Evolutionary conservation across 2,329 filamentous ascomycete species (phyloP).

Genomic region (Chrysosporium queenslandicum): DNA sequence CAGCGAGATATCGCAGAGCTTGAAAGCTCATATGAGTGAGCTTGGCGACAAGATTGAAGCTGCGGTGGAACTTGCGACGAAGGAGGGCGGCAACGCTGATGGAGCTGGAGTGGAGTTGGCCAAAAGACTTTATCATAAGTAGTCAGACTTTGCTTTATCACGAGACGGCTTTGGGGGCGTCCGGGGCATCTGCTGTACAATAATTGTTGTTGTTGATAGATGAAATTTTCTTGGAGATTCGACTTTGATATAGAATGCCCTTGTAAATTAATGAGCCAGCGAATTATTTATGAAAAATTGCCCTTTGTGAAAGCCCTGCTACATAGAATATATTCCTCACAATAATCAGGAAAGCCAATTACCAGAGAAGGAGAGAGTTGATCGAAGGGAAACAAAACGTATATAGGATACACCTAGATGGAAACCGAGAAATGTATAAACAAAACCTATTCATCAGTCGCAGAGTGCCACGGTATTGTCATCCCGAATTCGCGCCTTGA

Average conservation of each 20-base stretch:
- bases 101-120: slow-evolving; percentile 1
- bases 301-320: no score
- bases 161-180: background rate
- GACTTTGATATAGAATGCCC: no score
- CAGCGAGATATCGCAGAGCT: slow-evolving; percentile 19
- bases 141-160: background rate
- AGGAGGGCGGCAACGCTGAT: background rate
- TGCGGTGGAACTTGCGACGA: slow-evolving; percentile 11
- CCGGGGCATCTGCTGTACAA: slow-evolving; percentile 2
- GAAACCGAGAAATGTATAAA: background rate
- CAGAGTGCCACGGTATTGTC: slow-evolving; percentile 60
- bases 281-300: no score
- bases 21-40: slow-evolving; percentile 26
- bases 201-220: background rate
- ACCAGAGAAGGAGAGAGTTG: background rate
- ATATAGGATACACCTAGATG: background rate
- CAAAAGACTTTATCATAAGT: slow-evolving; percentile 12
- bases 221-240: no score
- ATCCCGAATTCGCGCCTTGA: slow-evolving; percentile 54
- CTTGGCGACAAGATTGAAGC: slow-evolving; percentile 49
- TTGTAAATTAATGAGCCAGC: no score
- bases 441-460: slow-evolving; percentile 1
- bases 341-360: no score
- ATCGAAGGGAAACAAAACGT: background rate
- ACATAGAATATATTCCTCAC: no score